A percentile compares a stretch with the other conserved stretches of the same genome.
Evolutionary conservation across 805 yeast species (phyloP).

Genomic region (Suhomyces sp.): DNA sequence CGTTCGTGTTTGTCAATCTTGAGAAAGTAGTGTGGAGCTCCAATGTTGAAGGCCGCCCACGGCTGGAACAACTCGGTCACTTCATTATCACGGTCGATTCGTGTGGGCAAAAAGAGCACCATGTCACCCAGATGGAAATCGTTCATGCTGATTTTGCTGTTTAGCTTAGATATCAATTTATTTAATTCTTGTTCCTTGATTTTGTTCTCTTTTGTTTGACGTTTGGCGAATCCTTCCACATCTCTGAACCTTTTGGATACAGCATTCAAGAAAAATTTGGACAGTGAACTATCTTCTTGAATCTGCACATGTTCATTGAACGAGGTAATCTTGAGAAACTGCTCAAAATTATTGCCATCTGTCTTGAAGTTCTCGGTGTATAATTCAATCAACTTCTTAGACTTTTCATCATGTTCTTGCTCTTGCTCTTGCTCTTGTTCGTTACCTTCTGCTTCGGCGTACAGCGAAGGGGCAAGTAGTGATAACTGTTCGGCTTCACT

Average conservation of each 20-base stretch:
- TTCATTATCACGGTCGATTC: constrained; percentile 37
- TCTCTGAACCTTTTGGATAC: constrained; percentile 75
- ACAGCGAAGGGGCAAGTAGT: background rate
- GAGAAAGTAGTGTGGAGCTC: constrained; percentile 80
- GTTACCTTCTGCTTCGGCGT: background rate
- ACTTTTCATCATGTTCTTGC: constrained; percentile 10
- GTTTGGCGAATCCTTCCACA: constrained; percentile 86
- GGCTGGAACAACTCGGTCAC: constrained; percentile 41
- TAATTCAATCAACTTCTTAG: constrained; percentile 14
- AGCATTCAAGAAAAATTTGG: constrained; percentile 37
- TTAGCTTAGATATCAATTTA: constrained; percentile 29
- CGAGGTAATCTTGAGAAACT: constrained; percentile 20
- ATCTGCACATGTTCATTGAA: constrained; percentile 28
- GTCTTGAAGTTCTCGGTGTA: constrained; percentile 18
- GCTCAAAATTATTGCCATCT: constrained; percentile 13
- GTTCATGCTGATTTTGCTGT: constrained; percentile 61
- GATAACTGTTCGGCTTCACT: background rate
- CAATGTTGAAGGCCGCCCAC: constrained; percentile 95
- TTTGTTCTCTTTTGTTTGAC: constrained; percentile 70
- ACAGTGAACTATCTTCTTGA: constrained; percentile 19
- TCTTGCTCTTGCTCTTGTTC: constrained; percentile 13
- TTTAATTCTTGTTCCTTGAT: constrained; percentile 47
- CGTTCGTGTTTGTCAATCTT: constrained; percentile 36
- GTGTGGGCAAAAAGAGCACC: constrained; percentile 81
- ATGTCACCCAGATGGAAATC: constrained; percentile 71